Base-by-base conservation (phyloP, 345 rosid species). In the Excoecaria agallocha region DNA sequence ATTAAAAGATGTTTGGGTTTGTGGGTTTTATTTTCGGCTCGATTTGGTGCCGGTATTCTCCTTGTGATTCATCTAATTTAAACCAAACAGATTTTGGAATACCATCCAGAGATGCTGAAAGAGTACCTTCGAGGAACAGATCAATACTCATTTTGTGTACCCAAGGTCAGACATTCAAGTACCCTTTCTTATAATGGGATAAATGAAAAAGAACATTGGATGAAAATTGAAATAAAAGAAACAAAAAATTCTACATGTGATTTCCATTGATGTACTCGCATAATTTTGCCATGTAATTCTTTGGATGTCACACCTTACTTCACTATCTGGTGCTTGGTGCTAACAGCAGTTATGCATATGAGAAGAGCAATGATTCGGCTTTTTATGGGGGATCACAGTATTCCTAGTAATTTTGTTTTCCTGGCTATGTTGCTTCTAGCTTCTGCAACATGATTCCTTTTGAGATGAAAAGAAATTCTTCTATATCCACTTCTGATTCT, bases 71-170 rank as follows among this genome's bases (percentile, higher is more conserved):
- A 60, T 69, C 66, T 55, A 50, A 25, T 65, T 16, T 75, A 62
- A 62, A 62, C 72, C 61, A 61, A 83, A 82, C 85, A 93, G 99
- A 93, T 95, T 75, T 81, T 95, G 76, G 99, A 95, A 87, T 94
- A 80, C 66, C 83, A 80, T 76, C 83, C 83, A 38, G 83, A 80
- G 72, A 76, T 80, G 83, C 74, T 80, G 76, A 68, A 80, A n/a
- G 83, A 80, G 77, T 67, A 76, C 66, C 70, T 80, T 19, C 77
- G 54, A 52, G 97, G 98, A 66, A 87, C 88, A 77, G 96, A 92
- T 71, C 91, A 88, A n/a, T 60, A 66, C 84, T 67, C 86, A 85
- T 87, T 95, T 95, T 87, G 83, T 95, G 82, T 94, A 94, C 77
- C 98, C 98, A 71, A 94, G 98, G 98, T 92, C 30, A 83, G 83